These are phyloP conservation scores for Globisporangium echinulatum DNA, from an alignment of 352 stramenopile genomes.

Conservation along the genomic window DNA sequence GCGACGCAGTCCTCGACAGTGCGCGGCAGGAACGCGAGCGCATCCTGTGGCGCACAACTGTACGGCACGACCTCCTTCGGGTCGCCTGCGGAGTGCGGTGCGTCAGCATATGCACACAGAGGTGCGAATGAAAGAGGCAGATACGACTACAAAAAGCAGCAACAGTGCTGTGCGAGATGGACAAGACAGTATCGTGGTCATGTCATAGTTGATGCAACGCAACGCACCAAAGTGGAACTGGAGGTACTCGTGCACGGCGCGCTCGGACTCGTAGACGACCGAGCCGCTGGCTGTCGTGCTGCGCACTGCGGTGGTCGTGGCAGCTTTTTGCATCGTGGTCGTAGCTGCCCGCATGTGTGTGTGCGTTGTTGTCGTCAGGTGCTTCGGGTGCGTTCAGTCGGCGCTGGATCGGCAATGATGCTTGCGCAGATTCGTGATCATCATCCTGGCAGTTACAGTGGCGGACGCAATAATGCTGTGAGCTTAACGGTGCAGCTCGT, in stretches of 20 bases:
- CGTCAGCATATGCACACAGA: background rate
- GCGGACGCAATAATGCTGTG: background rate
- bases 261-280: constrained; percentile 82
- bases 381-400: background rate
- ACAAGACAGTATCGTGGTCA: too few relatives aligned
- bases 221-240: constrained; percentile 86
- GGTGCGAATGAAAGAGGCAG: too few relatives aligned
- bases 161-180: too few relatives aligned
- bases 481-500: background rate
- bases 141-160: too few relatives aligned
- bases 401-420: background rate
- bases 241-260: constrained; percentile 86
- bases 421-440: background rate
- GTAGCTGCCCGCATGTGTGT: constrained; percentile 4
- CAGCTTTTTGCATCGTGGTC: constrained; percentile 15
- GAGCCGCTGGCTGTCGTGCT: constrained; percentile 87
- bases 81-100: constrained; percentile 31
- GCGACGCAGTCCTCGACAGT: constrained; percentile 69
- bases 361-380: background rate
- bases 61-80: constrained; percentile 62
- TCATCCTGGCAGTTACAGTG: background rate
- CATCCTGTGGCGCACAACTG: constrained; percentile 67
- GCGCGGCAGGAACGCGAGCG: constrained; percentile 81
- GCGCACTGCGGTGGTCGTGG: constrained; percentile 25
- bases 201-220: background rate